A percentile compares a stretch with the other conserved stretches of the same genome.
Conservation (phyloP, 176 grass and related monocot genomes). For the Canna indica region DNA sequence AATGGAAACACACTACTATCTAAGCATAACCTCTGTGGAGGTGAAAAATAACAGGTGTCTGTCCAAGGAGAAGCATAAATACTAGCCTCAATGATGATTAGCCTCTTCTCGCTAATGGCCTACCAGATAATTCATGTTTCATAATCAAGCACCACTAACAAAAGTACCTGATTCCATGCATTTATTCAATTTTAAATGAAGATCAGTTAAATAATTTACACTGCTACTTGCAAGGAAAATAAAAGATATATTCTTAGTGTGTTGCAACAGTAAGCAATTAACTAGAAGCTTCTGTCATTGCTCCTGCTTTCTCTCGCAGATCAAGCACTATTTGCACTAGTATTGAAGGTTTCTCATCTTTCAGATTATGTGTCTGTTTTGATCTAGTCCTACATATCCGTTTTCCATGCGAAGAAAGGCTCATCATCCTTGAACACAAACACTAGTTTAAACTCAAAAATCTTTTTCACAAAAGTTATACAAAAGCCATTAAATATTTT, state of each 20-base stretch:
- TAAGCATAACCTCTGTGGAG: not conserved
- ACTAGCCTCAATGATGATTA: not conserved
- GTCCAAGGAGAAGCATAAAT: not conserved
- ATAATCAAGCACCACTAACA: not conserved
- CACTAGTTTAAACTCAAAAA: not conserved
- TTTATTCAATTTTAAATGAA: not conserved
- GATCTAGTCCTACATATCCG: not conserved
- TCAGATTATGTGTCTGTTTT: not conserved
- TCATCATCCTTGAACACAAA: not conserved
- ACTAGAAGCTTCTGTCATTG: not conserved
- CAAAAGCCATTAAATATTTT: not conserved
- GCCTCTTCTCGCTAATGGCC: not conserved
- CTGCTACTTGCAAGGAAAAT: not conserved
- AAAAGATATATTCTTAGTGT: too few species aligned
- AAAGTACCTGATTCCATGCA: not conserved
- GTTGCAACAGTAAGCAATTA: not conserved
- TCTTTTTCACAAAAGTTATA: not conserved
- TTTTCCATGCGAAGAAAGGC: not conserved
- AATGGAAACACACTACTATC: not conserved
- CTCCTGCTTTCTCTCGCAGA: not conserved
- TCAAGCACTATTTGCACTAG: not conserved
- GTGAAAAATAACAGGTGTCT: not conserved
- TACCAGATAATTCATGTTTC: not conserved
- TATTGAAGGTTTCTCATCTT: not conserved
- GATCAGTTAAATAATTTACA: not conserved